Percentiles rank a stretch among this genome's conserved stretches.
phyloP scores from a whole-genome alignment of 177 flowering plant genomes.

The Vitis hybrid region DNA sequence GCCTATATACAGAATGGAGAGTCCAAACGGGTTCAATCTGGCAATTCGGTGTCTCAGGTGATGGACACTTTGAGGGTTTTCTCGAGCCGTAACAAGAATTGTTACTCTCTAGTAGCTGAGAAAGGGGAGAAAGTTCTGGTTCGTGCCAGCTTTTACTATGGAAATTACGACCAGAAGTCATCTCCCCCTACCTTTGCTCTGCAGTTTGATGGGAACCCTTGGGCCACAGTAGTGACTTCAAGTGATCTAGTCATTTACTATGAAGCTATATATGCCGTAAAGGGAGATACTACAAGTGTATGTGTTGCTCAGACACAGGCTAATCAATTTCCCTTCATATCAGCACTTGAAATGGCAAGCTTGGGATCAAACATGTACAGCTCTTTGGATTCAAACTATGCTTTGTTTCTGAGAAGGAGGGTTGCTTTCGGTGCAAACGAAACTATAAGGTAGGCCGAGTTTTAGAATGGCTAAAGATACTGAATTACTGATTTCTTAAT shows the following conservation, averaged over 20 bases:
- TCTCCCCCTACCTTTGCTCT: constrained; percentile 55
- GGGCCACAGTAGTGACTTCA: constrained; percentile 35
- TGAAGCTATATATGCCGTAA: constrained; percentile 39
- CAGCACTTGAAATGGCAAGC: constrained; percentile 41
- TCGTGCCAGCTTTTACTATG: constrained; percentile 56
- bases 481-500: background rate
- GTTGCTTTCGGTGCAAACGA: constrained; percentile 23
- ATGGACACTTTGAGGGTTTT: constrained; percentile 49
- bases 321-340: constrained; percentile 51
- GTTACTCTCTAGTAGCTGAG: constrained; percentile 27
- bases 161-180: constrained; percentile 48
- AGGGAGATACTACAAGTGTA: constrained; percentile 25
- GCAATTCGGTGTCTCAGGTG: constrained; percentile 9
- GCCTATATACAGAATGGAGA: constrained; percentile 27
- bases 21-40: constrained; percentile 15
- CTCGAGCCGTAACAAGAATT: constrained; percentile 41
- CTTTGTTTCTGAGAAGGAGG: constrained; percentile 26
- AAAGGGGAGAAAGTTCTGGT: constrained; percentile 26
- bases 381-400: constrained; percentile 17
- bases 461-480: background rate
- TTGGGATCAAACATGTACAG: constrained; percentile 33
- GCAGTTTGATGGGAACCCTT: constrained; percentile 46
- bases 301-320: constrained; percentile 49
- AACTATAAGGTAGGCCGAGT: constrained; percentile 23
- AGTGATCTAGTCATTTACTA: background rate